Evolutionary conservation across 139 green algal genomes (phyloP), one percentile per base, ranked within the genome.

Genomic region (Micromonas commoda): DNA sequence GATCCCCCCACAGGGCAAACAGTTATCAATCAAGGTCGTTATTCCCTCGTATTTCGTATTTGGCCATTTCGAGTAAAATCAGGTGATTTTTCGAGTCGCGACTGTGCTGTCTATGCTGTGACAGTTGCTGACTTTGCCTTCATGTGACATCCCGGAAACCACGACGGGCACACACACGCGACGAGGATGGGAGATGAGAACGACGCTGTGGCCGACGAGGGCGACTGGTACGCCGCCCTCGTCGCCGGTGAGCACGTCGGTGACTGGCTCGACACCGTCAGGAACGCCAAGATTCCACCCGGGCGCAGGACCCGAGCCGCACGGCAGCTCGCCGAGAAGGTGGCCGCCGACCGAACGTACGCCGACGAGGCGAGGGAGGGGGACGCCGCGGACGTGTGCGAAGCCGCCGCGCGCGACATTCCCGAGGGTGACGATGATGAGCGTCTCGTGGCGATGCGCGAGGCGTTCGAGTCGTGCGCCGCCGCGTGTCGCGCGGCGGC

Each of bases 251-350:
- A 69, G 1, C 33, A 20, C 1, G 53, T 69, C 54, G 72, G 51
- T 3, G 52, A 61, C 6, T 77, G 37, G 37, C 39, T 77, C 2
- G 71, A 77, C 65, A 31, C 26, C 71, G 5, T 77, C 71, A 57
- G 21, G 35, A 66, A 64, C 16, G 9, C 45, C 9, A 23, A 9
- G 45, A 16, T 16, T 16, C 16, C 45, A 57, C 16, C 16, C 16
- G 45, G 45, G 9, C 9, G 9, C 9, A 9, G 45, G 9, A 57
- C 45, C 16, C 45, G 45, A 57, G 45, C 45, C 9, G 45, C 45
- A 57, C 9, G 45, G 16, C 9, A 16, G 9, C 45, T 57, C 45
- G 45, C 16, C 9, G 16, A 57, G 45, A 57, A 57, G 45, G 45
- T 57, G 9, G 9, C 45, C 9, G 16, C 9, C 45, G 16, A 57